phyloP scores from a whole-genome alignment of 208 protist species.

The Strigomonas oncopelti region DNA sequence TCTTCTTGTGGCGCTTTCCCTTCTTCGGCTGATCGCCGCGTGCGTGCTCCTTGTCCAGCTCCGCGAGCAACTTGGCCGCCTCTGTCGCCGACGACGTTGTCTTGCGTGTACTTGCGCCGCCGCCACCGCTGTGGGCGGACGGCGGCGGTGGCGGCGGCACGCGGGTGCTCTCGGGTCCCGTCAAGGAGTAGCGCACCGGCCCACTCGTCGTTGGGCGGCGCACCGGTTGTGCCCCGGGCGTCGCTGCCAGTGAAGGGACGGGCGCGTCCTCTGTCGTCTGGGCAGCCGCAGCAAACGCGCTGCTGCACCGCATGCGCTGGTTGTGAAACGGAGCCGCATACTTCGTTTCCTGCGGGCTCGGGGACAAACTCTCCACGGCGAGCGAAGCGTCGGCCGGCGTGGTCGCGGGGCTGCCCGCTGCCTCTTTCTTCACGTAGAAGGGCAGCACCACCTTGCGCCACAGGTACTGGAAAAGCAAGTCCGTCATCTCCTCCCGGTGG shows the following conservation, averaged over 20 bases:
- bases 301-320: neutral
- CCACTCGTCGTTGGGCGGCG: neutral
- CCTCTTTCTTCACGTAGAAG: constrained; percentile 18
- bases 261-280: neutral
- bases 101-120: neutral
- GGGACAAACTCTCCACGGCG: neutral
- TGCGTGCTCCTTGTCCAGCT: neutral
- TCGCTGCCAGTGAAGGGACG: neutral
- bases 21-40: neutral
- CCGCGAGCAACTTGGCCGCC: neutral
- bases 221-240: neutral
- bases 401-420: constrained; percentile 1
- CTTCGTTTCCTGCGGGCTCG: neutral
- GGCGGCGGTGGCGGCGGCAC: neutral
- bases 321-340: neutral
- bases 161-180: too few relatives aligned
- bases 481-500: constrained; percentile 12
- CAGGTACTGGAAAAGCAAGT: constrained; percentile 30
- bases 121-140: neutral
- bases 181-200: neutral
- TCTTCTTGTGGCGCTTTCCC: neutral
- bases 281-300: neutral
- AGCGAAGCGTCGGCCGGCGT: neutral
- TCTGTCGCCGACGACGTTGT: neutral
- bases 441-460: constrained; percentile 46